Evolutionary conservation across 2,329 filamentous ascomycete genomes (phyloP), one percentile per base, ranked within the genome.

Genomic region (Aspergillus felis): DNA sequence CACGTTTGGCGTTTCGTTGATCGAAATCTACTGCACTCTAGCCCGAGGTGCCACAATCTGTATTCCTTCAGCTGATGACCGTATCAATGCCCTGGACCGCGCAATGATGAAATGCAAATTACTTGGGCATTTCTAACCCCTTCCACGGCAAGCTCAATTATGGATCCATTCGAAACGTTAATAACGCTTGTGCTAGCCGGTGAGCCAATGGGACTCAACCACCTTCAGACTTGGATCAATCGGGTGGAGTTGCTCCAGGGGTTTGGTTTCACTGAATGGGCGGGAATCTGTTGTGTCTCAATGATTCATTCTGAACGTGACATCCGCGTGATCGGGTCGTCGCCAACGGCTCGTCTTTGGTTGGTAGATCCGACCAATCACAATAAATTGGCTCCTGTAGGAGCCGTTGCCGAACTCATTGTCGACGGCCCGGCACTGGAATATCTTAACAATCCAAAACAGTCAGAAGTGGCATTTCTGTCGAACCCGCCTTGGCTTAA

Each of bases 361-460:
- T 55, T 71, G 44, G 61, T 65, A 0, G 62, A 70, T 54, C 61
- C 65, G 0, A 53, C 57, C 20, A 61, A 68, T 46, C 61, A 61
- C 54, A 51, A 64, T 14, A 32, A 38, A 22, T 56, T 71, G 17
- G 57, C 65, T 6, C 66, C 73, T 2, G 59, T 76, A 5, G 77
- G 76, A 14, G 65, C 64, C 10, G 65, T 74, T 7, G 76, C 76
- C n/a, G 76, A 79, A 56, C 52, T 78, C 20, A 53, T 75, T 6
- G 54, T 78, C 14, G 69, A 75, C 57, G 74, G 75, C 0, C 73
- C 74, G 0, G 66, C 67, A 8, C 63, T 78, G 0, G 74, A 64
- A 5, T 78, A 78, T 55, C 51, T 76, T 10, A 57, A 63, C n/a
- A 53, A 66, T 14, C 41, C 41, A 35, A 46, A 50, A 4, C 58